A percentile compares a stretch with the other conserved stretches of the same genome.
These are phyloP conservation scores for Fusarium sp. DNA, from an alignment of 2,329 filamentous ascomycete genomes.

Conservation along the genomic window DNA sequence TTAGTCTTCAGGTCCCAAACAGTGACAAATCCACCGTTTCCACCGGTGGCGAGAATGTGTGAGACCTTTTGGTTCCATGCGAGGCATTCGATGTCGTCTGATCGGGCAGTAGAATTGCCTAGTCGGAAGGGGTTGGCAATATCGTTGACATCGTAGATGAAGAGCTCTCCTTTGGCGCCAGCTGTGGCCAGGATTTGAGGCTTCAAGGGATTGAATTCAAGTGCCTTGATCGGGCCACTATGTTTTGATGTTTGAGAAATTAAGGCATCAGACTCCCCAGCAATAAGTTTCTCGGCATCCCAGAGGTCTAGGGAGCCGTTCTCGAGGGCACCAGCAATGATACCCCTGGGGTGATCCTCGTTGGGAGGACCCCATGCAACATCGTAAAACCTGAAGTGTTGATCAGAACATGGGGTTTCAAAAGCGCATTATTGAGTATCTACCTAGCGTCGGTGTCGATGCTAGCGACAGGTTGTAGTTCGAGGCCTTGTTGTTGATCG, in stretches of 20 bases:
- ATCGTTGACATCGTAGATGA: conserved; percentile 93
- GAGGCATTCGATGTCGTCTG: conserved; percentile 93
- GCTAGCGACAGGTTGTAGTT: conserved; percentile 85
- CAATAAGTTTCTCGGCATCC: conserved; percentile 78
- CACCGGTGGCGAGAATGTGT: conserved; percentile 94
- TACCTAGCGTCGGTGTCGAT: conserved; percentile 92
- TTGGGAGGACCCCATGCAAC: conserved; percentile 91
- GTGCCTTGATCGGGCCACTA: conserved; percentile 87
- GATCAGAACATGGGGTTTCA: conserved; percentile 23
- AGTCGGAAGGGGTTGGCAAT: conserved; percentile 86
- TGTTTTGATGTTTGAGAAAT: conserved; percentile 91
- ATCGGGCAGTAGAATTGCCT: conserved; percentile 85
- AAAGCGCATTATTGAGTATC: conserved; percentile 16
- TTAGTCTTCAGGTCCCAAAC: conserved; percentile 99
- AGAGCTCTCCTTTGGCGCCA: conserved; percentile 94
- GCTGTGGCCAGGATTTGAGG: conserved; percentile 91
- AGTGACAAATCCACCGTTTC: conserved; percentile 91
- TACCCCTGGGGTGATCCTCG: conserved; percentile 79
- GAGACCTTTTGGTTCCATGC: conserved; percentile 99
- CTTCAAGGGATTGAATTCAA: conserved; percentile 96
- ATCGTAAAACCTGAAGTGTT: conserved; percentile 81
- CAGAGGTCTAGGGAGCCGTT: conserved; percentile 93
- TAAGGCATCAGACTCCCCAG: conserved; percentile 72
- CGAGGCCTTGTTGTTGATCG: conserved; percentile 75
- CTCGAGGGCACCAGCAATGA: conserved; percentile 94